Evolutionary conservation across 768 basidiomycete genomes (phyloP), one percentile per base, ranked within the genome.

Genomic region (Tylopilus intermedius): DNA sequence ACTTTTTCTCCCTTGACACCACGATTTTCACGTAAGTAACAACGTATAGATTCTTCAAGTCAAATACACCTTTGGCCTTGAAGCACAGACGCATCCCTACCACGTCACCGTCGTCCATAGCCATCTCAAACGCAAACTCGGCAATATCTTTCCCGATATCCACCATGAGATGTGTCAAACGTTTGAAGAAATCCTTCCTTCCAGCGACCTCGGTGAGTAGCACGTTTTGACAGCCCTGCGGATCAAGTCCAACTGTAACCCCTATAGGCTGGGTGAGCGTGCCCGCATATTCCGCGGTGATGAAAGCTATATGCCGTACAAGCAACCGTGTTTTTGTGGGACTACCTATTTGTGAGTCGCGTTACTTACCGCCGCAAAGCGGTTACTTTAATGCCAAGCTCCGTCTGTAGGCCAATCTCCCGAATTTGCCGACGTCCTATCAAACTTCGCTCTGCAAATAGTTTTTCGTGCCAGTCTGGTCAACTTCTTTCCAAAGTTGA

Each of bases 271-370:
- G 72, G 72, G 49, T 54, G 13, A 57, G 58, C 41, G 47, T 74
- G 10, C 54, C 58, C 37, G 64, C 65, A 35, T 62, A 60, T 47
- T 54, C 61, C 54, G 61, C 64, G 50, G 59, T 66, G 41, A 63
- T 70, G 54, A 58, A 62, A 33, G 67, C 70, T 49, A 67, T 67
- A 48, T 68, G 67, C 58, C 70, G 73, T 56, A 63, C 60, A 51
- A 74, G 70, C 45, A 76, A 74, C 50, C 74, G 76, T 24, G 52
- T 74, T 37, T 76, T 75, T 45, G 71, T 76, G 26, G 75, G 75
- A 2, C 45, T 63, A 5, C 67, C 71, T 11, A 50, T 73, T 44
- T 73, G 76, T 76, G 49, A 49, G 68, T 62, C 33, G 42, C 42
- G 15, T 47, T 42, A 40, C 29, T 14, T 50, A 22, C 47, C 37